Conservation (phyloP, 2,329 filamentous ascomycete genomes). For the Mycocentrospora acerina region DNA sequence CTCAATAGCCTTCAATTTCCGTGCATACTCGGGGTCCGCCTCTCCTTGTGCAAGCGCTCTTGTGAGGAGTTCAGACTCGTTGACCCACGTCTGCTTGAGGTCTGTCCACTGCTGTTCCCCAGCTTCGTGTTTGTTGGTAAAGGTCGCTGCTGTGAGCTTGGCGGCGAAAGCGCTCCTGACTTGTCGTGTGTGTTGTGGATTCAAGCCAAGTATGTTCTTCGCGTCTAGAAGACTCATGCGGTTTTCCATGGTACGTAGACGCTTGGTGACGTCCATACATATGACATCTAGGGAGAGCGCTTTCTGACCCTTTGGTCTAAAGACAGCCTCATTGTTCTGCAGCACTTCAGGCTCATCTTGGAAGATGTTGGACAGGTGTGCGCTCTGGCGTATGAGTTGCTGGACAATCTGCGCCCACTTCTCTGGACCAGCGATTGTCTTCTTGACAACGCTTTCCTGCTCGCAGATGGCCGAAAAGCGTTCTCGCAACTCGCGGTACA, state of each 20-base stretch:
- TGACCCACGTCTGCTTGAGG: constrained; percentile 69
- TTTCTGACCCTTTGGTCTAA: constrained; percentile 55
- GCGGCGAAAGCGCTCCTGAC: constrained; percentile 67
- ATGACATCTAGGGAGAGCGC: constrained; percentile 74
- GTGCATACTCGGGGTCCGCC: constrained; percentile 54
- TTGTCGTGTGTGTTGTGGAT: constrained; percentile 66
- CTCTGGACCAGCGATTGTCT: constrained; percentile 71
- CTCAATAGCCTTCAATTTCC: constrained; percentile 67
- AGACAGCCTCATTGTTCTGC: constrained; percentile 34
- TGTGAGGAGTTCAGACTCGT: constrained; percentile 57
- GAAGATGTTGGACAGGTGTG: constrained; percentile 64
- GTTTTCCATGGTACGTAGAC: constrained; percentile 65
- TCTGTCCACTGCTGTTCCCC: constrained; percentile 71
- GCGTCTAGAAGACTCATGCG: constrained; percentile 74
- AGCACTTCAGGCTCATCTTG: constrained; percentile 58
- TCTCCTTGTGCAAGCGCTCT: constrained; percentile 55
- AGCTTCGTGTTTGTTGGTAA: constrained; percentile 72
- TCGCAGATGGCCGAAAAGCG: constrained; percentile 72
- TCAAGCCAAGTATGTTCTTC: constrained; percentile 70
- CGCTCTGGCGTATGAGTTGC: constrained; percentile 63
- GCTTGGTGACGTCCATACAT: constrained; percentile 79
- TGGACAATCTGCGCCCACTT: constrained; percentile 73
- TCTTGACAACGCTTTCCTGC: constrained; percentile 68
- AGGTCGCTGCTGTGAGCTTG: constrained; percentile 65
- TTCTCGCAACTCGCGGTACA: constrained; percentile 66